Base-by-base conservation (phyloP, 2,329 filamentous ascomycete species). In the Aureobasidium sp. region DNA sequence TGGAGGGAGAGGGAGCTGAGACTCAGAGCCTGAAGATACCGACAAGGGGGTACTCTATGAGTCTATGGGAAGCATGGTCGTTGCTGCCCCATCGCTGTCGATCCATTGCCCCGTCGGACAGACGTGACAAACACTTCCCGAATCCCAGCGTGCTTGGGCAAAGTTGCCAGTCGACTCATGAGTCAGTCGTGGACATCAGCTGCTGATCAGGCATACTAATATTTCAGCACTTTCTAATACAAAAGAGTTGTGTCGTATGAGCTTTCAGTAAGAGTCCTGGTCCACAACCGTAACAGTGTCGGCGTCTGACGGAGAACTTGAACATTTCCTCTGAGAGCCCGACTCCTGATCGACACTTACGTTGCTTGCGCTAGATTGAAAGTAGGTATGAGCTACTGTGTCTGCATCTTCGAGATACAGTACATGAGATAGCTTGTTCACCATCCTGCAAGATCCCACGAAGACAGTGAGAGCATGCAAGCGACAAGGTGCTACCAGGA, bases 131-230 rank as follows among this genome's bases (percentile, higher is more conserved):
- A 41, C 37, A 42, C 16, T 54, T 21, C 16, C 32, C 30, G 50
- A 41, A 8, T 16, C 50, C 50, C 37, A 54, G 29, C 34, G 29
- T 39, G 34, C 21, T 39, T 51, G 49, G 13, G 21, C 14, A 16
- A 42, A 42, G 16, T 21, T 21, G 25, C 14, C 27, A 14, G 7
- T 32, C 11, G 14, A 30, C 16, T 27, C 37, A 54, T 27, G 50
- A 54, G 50, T 54, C 50, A 54, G 36, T 54, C 29, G 25, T 21
- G 29, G 50, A 54, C 50, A 42, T 54, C 50, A 54, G 37, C 50
- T 54, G 36, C 50, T 54, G 50, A 30, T 42, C 37, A 30, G 34
- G 14, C 10, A 54, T 41, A 42, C 16, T 27, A 13, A 30, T 54
- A 42, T 54, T 42, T 32, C 25, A 32, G 11, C 50, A 54, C 14